Conservation (phyloP, 148 eudicot genomes). For the Spergularia bocconei region DNA sequence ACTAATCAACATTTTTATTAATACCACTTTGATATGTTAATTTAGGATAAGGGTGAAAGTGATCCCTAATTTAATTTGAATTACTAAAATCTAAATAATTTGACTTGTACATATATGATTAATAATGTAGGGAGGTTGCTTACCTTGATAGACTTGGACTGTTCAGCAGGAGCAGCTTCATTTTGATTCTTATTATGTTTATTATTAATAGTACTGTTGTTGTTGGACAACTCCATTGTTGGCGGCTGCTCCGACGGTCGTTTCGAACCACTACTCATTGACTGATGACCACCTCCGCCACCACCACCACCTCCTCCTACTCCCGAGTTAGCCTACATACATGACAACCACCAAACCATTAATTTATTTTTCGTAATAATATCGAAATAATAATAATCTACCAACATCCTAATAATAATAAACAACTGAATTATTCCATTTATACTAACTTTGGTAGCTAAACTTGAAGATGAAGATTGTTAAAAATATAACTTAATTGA, state of each 20-base stretch:
- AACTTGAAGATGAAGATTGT: too few relatives aligned
- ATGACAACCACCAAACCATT: too few relatives aligned
- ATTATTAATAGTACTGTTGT: constrained; percentile 26
- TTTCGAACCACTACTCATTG: constrained; percentile 24
- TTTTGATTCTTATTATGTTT: constrained; percentile 22
- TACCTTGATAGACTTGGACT: constrained; percentile 71
- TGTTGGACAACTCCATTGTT: constrained; percentile 51
- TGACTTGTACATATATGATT: background rate
- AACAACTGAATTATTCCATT: too few relatives aligned
- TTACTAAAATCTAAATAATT: background rate
- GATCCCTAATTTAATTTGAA: background rate
- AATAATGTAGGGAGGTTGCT: background rate
- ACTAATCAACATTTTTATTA: background rate
- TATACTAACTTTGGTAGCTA: too few relatives aligned
- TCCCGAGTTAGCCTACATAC: too few relatives aligned
- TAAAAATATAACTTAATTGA: too few relatives aligned
- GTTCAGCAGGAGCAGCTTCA: constrained; percentile 25
- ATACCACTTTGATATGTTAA: background rate
- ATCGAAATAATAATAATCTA: too few relatives aligned
- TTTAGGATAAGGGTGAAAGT: background rate
- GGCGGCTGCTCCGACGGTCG: constrained; percentile 27
- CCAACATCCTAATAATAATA: too few relatives aligned
- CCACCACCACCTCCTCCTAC: too few relatives aligned
- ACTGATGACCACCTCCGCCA: constrained; percentile 18
- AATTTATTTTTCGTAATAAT: too few relatives aligned